phyloP scores from a whole-genome alignment of 495 filamentous ascomycete genomes.

The Neurospora pannonica region DNA sequence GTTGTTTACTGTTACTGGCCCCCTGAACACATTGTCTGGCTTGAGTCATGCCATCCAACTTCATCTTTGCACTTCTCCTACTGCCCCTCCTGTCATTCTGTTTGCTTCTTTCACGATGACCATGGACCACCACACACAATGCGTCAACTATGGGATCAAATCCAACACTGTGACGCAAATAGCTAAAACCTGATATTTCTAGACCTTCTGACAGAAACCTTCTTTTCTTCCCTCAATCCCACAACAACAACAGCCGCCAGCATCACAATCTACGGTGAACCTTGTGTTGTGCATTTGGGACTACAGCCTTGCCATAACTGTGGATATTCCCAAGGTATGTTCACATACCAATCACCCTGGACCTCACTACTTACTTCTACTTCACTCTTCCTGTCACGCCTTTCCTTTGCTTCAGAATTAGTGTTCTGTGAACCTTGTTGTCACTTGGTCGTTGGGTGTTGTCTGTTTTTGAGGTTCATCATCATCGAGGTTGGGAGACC shows the following conservation, averaged over 20 bases:
- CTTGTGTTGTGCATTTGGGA: neutral
- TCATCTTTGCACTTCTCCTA: neutral
- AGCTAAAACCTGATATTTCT: neutral
- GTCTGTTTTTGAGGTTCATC: neutral
- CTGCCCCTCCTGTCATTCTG: neutral
- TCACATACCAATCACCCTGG: neutral
- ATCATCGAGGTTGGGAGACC: neutral
- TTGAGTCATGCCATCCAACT: neutral
- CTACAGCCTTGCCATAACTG: neutral
- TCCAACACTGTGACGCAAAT: neutral
- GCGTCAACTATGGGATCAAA: neutral
- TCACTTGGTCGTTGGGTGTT: neutral
- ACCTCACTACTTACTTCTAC: neutral
- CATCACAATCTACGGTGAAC: neutral
- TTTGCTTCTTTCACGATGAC: neutral
- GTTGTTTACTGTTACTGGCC: neutral
- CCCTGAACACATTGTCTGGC: neutral
- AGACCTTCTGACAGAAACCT: neutral
- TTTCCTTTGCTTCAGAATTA: neutral
- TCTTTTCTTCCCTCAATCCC: neutral
- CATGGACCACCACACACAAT: neutral
- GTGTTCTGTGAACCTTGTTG: neutral
- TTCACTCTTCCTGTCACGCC: neutral
- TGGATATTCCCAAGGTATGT: neutral
- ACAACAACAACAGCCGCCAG: neutral